A percentile compares a stretch with the other conserved stretches of the same genome.
These are phyloP conservation scores for Cryptococcus sp. DNA, from an alignment of 1,284 basidiomycete genomes.

Conservation along the genomic window DNA sequence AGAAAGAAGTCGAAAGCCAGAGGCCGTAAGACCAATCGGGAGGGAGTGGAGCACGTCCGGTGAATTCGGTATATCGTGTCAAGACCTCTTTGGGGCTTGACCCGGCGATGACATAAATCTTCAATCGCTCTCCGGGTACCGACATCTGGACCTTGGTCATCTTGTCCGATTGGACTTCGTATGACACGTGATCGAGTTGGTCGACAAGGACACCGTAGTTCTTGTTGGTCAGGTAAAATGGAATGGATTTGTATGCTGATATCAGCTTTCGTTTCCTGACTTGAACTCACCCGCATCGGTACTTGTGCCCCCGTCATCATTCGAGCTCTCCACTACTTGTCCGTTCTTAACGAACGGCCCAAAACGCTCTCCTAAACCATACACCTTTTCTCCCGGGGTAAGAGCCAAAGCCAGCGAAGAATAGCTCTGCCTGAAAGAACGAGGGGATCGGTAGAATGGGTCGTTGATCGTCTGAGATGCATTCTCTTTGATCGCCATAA, in stretches of 20 bases:
- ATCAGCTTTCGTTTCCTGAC: not conserved
- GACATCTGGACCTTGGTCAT: conserved; percentile 12
- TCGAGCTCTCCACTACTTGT: conserved; percentile 7
- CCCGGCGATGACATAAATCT: conserved; percentile 8
- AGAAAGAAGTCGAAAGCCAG: conserved; percentile 12
- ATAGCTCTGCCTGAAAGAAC: conserved; percentile 3
- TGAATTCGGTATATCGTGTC: conserved; percentile 15
- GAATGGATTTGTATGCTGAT: conserved; percentile 10
- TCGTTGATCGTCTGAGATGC: conserved; percentile 5
- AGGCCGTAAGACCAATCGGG: conserved; percentile 13
- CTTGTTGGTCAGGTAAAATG: conserved; percentile 10
- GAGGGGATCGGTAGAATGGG: conserved; percentile 4
- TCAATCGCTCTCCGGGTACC: conserved; percentile 6
- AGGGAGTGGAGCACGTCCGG: conserved; percentile 4
- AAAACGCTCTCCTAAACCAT: conserved; percentile 10
- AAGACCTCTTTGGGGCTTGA: conserved; percentile 1
- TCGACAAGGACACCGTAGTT: conserved; percentile 12
- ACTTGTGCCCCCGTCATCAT: conserved; percentile 11
- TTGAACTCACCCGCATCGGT: conserved; percentile 8
- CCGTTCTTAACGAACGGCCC: conserved; percentile 14
- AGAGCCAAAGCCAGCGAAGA: conserved; percentile 4
- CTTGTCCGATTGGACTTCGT: conserved; percentile 10
- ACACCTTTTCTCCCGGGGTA: conserved; percentile 5
- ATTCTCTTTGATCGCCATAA: conserved; percentile 3
- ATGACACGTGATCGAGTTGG: conserved; percentile 9